Evolutionary conservation across 768 basidiomycete genomes (phyloP).

Genomic region (Boletus huronensis): DNA sequence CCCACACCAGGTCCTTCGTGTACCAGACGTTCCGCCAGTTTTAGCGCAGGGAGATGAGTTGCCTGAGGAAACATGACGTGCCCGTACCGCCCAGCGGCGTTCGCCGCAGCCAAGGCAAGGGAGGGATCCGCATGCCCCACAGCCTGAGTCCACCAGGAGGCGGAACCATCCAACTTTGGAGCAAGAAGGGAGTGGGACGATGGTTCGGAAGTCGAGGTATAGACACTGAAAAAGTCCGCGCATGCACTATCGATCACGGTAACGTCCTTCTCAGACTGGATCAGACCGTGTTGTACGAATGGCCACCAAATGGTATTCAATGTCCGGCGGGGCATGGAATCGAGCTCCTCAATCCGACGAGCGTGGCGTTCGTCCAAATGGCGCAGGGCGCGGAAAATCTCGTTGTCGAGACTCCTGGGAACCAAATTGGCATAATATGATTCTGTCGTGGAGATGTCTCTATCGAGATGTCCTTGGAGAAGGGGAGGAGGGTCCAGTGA

Average conservation of each 20-base stretch:
- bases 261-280: conserved; percentile 67
- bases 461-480: conserved; percentile 36
- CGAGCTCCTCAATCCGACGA: conserved; percentile 65
- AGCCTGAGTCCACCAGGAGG: conserved; percentile 98
- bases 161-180: conserved; percentile 83
- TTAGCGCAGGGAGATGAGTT: conserved; percentile 79
- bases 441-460: conserved; percentile 55
- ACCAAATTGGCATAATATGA: conserved; percentile 65
- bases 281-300: conserved; percentile 85
- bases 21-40: conserved; percentile 77
- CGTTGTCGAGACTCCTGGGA: conserved; percentile 32
- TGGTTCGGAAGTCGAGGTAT: conserved; percentile 33
- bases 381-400: conserved; percentile 46
- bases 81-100: conserved; percentile 89
- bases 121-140: conserved; percentile 78
- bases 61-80: conserved; percentile 96
- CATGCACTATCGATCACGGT: conserved; percentile 90
- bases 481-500: conserved; percentile 60
- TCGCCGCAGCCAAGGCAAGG: conserved; percentile 82
- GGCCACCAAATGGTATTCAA: conserved; percentile 92
- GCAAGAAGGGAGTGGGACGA: conserved; percentile 40
- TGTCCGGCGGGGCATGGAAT: conserved; percentile 75
- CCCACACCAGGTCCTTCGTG: conserved; percentile 74
- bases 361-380: conserved; percentile 64
- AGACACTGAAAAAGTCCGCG: conserved; percentile 82